Evolutionary conservation across 768 basidiomycete species (phyloP), one percentile per base, ranked within the genome.

Genomic region (Tephrocybe sp.): DNA sequence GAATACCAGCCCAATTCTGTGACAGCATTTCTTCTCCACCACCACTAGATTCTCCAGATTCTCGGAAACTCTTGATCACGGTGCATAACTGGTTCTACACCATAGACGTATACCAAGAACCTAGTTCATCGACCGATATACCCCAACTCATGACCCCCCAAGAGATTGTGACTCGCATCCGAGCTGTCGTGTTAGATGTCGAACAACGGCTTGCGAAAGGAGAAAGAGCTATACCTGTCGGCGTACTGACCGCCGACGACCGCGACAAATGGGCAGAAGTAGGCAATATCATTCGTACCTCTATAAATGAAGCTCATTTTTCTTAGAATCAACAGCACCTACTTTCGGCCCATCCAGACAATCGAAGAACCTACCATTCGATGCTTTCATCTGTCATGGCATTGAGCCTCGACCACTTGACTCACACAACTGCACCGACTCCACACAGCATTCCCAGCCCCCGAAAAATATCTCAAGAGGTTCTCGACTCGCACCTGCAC

Each of bases 201-300:
- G 69, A 75, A 20, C 55, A 56, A 21, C 76, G 85, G 30, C 66
- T 75, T 6, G 65, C 68, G 3, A 66, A 59, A 0, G 85, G 85
- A 2, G 86, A 91, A 53, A 66, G 58, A 11, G 76, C 88, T 0
- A 65, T 82, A 3, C 76, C 79, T 23, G 73, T 97, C 4, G 86
- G 90, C 7, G 74, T 85, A 0, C 72, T 97, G 39, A 90, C 84
- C 20, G 84, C 88, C 3, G 92, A 95, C 62, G 77, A 86, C 21
- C 76, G 95, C 54, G 90, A 96, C 66, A 71, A 65, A 10, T 97
- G 95, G 95, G 78, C 88, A 10, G 70, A 79, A 63, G 92, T 93
- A 66, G 51, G 80, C 59, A n/a, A n/a, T n/a, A n/a, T n/a, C n/a
- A n/a, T 15, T 21, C 45, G 9, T 48, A 5, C 28, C 34, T 24